A percentile compares a stretch with the other conserved stretches of the same genome.
Evolutionary conservation across 225 moss, liverwort and hornwort species (phyloP).

Genomic region (Bryoerythrophyllum caledonicum): DNA sequence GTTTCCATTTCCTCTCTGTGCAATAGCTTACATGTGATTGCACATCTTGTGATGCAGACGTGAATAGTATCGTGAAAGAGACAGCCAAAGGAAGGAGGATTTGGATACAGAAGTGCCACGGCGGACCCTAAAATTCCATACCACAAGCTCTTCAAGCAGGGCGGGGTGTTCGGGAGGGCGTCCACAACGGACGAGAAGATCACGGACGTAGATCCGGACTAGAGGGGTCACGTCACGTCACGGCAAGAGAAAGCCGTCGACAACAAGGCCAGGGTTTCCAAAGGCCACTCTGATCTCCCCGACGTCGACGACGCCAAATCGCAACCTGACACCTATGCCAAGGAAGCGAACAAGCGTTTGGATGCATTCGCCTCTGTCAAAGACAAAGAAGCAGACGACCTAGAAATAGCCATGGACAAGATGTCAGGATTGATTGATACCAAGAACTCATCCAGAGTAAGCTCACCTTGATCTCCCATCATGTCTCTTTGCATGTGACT

Average conservation of each 20-base stretch:
- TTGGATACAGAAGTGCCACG: conserved; percentile 3
- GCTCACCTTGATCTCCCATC: no score
- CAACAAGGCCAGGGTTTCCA: conserved; percentile 24
- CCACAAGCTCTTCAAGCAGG: conserved; percentile 14
- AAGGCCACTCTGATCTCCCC: no score
- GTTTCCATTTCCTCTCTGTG: not conserved
- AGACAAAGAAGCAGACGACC: not conserved
- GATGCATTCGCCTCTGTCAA: not conserved
- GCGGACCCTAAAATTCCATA: conserved; percentile 14
- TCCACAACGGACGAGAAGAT: conserved; percentile 17
- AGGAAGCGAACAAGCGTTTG: conserved; percentile 1
- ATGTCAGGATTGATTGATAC: not conserved
- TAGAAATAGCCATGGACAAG: not conserved
- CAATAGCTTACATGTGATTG: no score
- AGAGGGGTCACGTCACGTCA: conserved; percentile 12
- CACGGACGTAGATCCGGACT: conserved; percentile 16
- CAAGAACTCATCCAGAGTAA: conserved; percentile 4
- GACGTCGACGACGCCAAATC: not conserved
- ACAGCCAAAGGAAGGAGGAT: no score
- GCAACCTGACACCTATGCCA: conserved; percentile 4
- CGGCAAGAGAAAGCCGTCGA: conserved; percentile 15
- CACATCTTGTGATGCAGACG: not conserved
- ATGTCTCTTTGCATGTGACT: no score
- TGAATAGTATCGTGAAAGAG: no score
- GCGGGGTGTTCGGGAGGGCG: conserved; percentile 11